Evolutionary conservation across 1,284 basidiomycete genomes (phyloP).

Genomic region (Cryptococcus amylolentus): DNA sequence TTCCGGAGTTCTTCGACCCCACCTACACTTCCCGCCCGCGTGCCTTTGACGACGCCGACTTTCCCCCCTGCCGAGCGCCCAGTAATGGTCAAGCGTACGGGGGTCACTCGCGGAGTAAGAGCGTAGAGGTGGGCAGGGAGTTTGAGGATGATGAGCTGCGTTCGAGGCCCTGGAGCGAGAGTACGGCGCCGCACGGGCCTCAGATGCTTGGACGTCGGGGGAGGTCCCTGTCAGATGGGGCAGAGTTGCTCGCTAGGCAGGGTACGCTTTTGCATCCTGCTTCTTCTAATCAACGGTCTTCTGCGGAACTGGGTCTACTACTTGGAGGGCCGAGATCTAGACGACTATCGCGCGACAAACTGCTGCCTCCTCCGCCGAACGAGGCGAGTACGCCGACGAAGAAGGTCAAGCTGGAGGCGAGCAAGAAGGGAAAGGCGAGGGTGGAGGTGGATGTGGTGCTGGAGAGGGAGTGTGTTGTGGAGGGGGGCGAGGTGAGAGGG

Average conservation of each 20-base stretch:
- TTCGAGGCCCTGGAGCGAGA: slow-evolving; percentile 31
- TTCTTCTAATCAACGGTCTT: slow-evolving; percentile 37
- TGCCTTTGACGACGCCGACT: background rate
- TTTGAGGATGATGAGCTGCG: slow-evolving; percentile 17
- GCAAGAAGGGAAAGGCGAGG: slow-evolving; percentile 68
- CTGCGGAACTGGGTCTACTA: slow-evolving; percentile 44
- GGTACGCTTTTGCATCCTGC: slow-evolving; percentile 47
- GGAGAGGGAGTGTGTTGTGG: slow-evolving; percentile 72
- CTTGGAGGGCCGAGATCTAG: slow-evolving; percentile 37
- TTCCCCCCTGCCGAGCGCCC: background rate
- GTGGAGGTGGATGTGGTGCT: slow-evolving; percentile 80
- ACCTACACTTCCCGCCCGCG: background rate
- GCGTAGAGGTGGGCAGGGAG: slow-evolving; percentile 7
- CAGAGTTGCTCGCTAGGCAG: slow-evolving; percentile 40
- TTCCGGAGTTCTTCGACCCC: slow-evolving; percentile 11
- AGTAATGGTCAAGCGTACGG: background rate
- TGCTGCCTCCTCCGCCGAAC: slow-evolving; percentile 39
- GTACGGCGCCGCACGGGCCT: slow-evolving; percentile 15
- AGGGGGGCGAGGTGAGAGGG: slow-evolving; percentile 74
- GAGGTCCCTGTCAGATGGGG: slow-evolving; percentile 43
- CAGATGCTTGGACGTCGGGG: slow-evolving; percentile 17
- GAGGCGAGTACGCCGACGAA: slow-evolving; percentile 15
- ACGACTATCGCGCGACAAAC: slow-evolving; percentile 30
- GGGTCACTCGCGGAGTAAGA: background rate
- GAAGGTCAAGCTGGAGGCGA: slow-evolving; percentile 50